These are phyloP conservation scores for Spathaspora sp. DNA, from an alignment of 1,139 yeast species.

Conservation along the genomic window DNA sequence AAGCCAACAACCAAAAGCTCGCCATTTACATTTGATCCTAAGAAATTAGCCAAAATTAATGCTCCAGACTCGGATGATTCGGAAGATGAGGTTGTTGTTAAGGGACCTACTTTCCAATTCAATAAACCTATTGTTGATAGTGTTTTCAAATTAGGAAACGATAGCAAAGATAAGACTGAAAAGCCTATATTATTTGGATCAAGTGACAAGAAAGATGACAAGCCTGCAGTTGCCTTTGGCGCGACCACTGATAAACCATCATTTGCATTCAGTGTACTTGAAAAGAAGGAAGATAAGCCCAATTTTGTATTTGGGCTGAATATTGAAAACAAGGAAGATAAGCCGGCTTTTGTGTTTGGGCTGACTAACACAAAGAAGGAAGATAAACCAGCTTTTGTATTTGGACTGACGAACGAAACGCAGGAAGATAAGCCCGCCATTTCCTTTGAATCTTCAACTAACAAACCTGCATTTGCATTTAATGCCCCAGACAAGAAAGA, in stretches of 20 bases:
- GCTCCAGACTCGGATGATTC: constrained; percentile 44
- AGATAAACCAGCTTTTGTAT: constrained; percentile 15
- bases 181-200: constrained; percentile 22
- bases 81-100: constrained; percentile 56
- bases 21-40: constrained; percentile 57
- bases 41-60: constrained; percentile 34
- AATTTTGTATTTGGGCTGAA: constrained; percentile 14
- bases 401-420: constrained; percentile 11
- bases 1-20: constrained; percentile 58
- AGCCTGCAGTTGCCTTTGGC: constrained; percentile 17
- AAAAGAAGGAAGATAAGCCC: constrained; percentile 12
- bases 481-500: constrained; percentile 9
- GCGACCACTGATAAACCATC: constrained; percentile 15
- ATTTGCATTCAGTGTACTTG: constrained; percentile 16
- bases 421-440: constrained; percentile 14
- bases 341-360: constrained; percentile 20
- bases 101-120: constrained; percentile 66
- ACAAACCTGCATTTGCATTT: constrained; percentile 17
- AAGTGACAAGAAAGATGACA: constrained; percentile 15
- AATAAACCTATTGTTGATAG: constrained; percentile 46
- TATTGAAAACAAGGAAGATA: constrained; percentile 5
- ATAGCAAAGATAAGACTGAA: neutral
- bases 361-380: constrained; percentile 1
- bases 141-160: constrained; percentile 42
- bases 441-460: constrained; percentile 10